A percentile compares a stretch with the other conserved stretches of the same genome.
phyloP scores from a whole-genome alignment of 2,329 filamentous ascomycete species.

The Aquanectria penicillioides region DNA sequence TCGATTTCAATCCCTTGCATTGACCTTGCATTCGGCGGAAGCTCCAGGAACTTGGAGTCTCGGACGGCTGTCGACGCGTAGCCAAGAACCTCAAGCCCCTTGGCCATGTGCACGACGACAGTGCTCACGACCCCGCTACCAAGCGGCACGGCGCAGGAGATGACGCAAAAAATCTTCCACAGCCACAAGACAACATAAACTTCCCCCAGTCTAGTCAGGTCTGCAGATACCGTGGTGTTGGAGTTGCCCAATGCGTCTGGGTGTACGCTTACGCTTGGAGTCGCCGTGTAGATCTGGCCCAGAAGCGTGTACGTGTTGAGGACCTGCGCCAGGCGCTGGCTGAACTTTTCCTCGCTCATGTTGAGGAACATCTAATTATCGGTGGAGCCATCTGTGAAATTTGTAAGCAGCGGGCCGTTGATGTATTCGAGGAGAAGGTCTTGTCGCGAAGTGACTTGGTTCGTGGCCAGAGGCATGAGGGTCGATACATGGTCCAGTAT shows the following conservation, averaged over 20 bases:
- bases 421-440: neutral
- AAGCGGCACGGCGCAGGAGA: neutral
- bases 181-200: neutral
- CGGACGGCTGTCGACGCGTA: slow-evolving; percentile 27
- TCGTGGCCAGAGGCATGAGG: neutral
- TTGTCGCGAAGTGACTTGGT: neutral
- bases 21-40: neutral
- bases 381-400: neutral
- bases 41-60: slow-evolving; percentile 4
- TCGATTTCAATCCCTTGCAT: neutral
- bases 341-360: neutral
- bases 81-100: slow-evolving; percentile 30
- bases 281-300: neutral
- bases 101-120: slow-evolving; percentile 23
- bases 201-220: neutral
- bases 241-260: neutral
- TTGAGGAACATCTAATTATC: neutral
- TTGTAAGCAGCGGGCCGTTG: neutral
- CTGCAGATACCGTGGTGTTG: neutral
- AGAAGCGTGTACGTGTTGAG: slow-evolving; percentile 25
- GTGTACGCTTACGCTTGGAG: neutral
- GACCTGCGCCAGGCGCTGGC: slow-evolving; percentile 16
- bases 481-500: neutral
- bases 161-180: slow-evolving; percentile 2
- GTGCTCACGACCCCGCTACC: slow-evolving; percentile 3